Evolutionary conservation across 108 stramenopile genomes (phyloP), one percentile per base, ranked within the genome.

Genomic region (Nitzschia sp.): DNA sequence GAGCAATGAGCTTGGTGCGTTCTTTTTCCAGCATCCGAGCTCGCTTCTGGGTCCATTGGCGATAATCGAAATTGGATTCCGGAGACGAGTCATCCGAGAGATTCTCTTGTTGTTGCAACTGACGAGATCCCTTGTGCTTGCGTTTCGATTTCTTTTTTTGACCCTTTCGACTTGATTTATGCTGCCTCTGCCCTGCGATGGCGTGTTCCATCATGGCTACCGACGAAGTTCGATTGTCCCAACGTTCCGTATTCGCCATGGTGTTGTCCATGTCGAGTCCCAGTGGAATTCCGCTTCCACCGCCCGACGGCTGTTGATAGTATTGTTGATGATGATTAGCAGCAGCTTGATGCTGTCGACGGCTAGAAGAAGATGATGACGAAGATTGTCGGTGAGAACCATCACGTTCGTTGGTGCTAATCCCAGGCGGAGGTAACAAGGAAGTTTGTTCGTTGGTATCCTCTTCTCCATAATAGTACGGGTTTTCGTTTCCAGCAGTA

Each of bases 361-460:
- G 6, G 38, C 38, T 41, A 13, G 38, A 41, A 6, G 38, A 41
- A 0, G 59, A 32, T 33, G 33, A 29, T 41, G 38, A 41, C 2
- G 59, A 32, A 58, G 33, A 29, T 41, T 4, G 45, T 62, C 55
- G 28, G 16, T 46, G 46, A 36, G 50, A 26, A 36, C 53, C 72
- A n/a, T 73, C 76, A 28, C 56, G 46, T 71, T 80, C 76, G 38
- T 80, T 71, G 30, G 68, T 62, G 30, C 64, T 66, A 0, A 71
- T 75, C 17, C 79, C 75, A 21, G 79, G 48, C 27, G 79, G 79
- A 25, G 73, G 71, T 21, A 85, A 55, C 15, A 86, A 53, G 28
- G 82, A 68, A 34, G 81, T 76, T 23, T 63, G 31, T 63, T 86
- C 85, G 57, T 83, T 59, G 9, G 45, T 62, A 36, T 72, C 35